Evolutionary conservation across 345 rosid species (phyloP).

Genomic region (Gossypium sturtianum): DNA sequence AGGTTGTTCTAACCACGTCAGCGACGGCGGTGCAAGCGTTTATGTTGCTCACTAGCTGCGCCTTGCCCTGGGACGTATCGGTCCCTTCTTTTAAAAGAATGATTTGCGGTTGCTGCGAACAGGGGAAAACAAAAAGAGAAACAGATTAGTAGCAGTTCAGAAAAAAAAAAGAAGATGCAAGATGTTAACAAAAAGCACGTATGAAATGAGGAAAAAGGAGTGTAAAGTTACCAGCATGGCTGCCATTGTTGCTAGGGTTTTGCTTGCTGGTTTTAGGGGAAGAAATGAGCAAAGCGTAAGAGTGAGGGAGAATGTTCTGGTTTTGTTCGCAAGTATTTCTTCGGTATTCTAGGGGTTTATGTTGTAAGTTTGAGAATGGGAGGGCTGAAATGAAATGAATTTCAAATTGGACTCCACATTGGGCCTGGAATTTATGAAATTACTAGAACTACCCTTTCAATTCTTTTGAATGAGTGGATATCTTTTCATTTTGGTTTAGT

Average conservation of each 20-base stretch:
- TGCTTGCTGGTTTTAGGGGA: not conserved
- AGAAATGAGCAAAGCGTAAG: not conserved
- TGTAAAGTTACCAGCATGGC: slow-evolving; percentile 37
- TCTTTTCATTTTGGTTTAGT: too few relatives aligned
- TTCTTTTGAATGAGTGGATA: too few relatives aligned
- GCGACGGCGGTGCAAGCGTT: slow-evolving; percentile 92
- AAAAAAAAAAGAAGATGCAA: not conserved
- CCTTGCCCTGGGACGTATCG: slow-evolving; percentile 92
- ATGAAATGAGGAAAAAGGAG: not conserved
- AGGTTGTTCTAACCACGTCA: slow-evolving; percentile 86
- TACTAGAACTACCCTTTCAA: too few relatives aligned
- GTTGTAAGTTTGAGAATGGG: not conserved
- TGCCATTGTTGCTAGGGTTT: slow-evolving; percentile 31
- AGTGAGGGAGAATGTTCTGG: not conserved
- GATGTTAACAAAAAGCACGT: not conserved
- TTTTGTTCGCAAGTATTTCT: not conserved
- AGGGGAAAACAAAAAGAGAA: not conserved
- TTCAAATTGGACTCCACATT: too few relatives aligned
- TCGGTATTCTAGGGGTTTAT: not conserved
- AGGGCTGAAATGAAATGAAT: too few relatives aligned
- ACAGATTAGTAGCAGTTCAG: not conserved
- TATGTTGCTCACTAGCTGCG: slow-evolving; percentile 93
- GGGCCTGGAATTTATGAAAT: too few relatives aligned
- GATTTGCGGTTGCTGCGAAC: slow-evolving; percentile 95
- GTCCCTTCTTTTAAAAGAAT: slow-evolving; percentile 97